phyloP scores from a whole-genome alignment of 305 asterid species.

The Fraxinus floribunda region DNA sequence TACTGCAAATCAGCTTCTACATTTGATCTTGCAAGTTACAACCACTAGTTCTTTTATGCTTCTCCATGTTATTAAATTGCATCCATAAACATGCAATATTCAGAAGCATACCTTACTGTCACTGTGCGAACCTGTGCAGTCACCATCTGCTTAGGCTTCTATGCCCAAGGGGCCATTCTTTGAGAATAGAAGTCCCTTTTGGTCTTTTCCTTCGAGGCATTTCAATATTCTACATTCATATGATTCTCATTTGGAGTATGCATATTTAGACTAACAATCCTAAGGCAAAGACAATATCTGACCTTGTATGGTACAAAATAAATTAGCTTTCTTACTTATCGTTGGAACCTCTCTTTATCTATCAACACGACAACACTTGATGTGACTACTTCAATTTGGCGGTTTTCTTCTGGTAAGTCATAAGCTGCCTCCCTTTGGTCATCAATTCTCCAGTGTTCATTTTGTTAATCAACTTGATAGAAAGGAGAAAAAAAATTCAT shows the following conservation, averaged over 20 bases:
- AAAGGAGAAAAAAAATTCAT: background rate
- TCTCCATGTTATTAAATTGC: background rate
- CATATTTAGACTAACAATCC: background rate
- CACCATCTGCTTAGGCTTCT: background rate
- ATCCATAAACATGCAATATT: background rate
- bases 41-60: background rate
- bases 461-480: background rate
- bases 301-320: background rate
- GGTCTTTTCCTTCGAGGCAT: background rate
- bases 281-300: background rate
- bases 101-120: background rate
- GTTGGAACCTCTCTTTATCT: background rate
- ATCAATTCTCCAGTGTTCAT: conserved; percentile 8
- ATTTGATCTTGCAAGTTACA: background rate
- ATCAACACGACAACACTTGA: no score
- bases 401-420: background rate
- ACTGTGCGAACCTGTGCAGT: background rate
- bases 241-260: background rate
- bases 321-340: background rate
- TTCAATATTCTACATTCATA: background rate
- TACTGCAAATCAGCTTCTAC: background rate
- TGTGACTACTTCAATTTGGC: no score
- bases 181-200: background rate
- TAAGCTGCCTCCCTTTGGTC: conserved; percentile 12
- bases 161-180: background rate